phyloP scores from a whole-genome alignment of 352 stramenopile species.

The Phytophthora rubi region DNA sequence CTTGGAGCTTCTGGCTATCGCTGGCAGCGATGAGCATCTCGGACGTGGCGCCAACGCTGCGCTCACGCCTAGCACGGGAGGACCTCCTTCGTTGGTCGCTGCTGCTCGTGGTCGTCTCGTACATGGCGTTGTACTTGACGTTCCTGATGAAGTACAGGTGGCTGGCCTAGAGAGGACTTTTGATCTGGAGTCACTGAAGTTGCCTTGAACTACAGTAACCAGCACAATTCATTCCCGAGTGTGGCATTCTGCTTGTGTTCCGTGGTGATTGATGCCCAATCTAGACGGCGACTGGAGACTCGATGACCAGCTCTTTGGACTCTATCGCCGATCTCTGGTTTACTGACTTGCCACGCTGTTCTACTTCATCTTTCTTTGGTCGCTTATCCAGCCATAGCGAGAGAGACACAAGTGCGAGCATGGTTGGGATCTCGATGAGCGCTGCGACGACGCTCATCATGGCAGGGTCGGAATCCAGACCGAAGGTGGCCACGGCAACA shows the following conservation, averaged over 20 bases:
- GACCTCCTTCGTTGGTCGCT: constrained; percentile 57
- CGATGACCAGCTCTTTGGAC: constrained; percentile 12
- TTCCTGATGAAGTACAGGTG: constrained; percentile 70
- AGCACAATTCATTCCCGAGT: not conserved
- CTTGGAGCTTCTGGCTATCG: constrained; percentile 71
- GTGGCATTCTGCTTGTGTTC: not conserved
- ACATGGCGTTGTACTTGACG: constrained; percentile 54
- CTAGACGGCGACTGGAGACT: constrained; percentile 16
- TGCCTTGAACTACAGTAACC: no score
- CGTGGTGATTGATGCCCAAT: not conserved
- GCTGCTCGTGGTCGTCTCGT: constrained; percentile 53
- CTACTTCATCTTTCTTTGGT: constrained; percentile 1
- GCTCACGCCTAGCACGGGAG: constrained; percentile 38
- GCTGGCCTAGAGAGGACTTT: constrained; percentile 32
- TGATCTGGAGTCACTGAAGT: no score
- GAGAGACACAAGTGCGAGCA: constrained; percentile 66
- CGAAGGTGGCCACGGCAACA: constrained; percentile 72
- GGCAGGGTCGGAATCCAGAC: constrained; percentile 69
- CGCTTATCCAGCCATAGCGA: constrained; percentile 32
- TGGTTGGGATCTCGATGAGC: constrained; percentile 75
- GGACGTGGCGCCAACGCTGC: constrained; percentile 49
- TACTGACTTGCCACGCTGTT: not conserved
- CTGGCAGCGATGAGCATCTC: constrained; percentile 54
- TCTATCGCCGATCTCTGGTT: not conserved
- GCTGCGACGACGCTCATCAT: constrained; percentile 75